A percentile compares a stretch with the other conserved stretches of the same genome.
phyloP scores from a whole-genome alignment of 192 early-diverging fungal genomes.

The Coemansia sp. region DNA sequence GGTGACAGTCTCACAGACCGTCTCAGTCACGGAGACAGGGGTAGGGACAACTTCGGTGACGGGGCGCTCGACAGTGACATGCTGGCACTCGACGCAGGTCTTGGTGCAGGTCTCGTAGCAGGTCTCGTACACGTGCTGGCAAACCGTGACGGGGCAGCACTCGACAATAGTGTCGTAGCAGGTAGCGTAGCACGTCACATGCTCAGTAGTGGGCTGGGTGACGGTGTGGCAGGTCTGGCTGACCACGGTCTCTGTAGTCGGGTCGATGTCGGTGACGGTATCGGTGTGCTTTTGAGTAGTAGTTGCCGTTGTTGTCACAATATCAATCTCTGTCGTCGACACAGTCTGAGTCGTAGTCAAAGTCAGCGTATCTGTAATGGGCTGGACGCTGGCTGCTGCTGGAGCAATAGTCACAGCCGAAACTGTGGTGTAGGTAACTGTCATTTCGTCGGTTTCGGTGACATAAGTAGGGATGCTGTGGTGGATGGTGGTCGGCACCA shows the following conservation, averaged over 20 bases:
- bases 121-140: constrained; percentile 29
- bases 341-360: constrained; percentile 10
- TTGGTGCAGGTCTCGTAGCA: constrained; percentile 39
- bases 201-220: background rate
- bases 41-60: constrained; percentile 29
- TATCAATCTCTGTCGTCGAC: constrained; percentile 12
- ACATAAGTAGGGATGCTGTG: constrained; percentile 32
- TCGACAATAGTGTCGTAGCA: constrained; percentile 41
- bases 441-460: constrained; percentile 23
- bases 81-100: constrained; percentile 33
- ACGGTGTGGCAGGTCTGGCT: constrained; percentile 1
- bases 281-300: constrained; percentile 8
- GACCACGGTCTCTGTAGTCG: background rate
- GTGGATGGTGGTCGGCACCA: constrained; percentile 30
- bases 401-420: background rate
- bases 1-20: constrained; percentile 29
- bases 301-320: constrained; percentile 17
- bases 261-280: constrained; percentile 11
- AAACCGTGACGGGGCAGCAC: constrained; percentile 42
- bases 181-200: constrained; percentile 14
- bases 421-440: background rate
- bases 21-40: constrained; percentile 23
- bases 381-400: background rate
- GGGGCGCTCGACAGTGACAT: constrained; percentile 30
- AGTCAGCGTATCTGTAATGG: constrained; percentile 19